phyloP scores from a whole-genome alignment of 2,329 filamentous ascomycete species.

The Ascochyta rabiei region DNA sequence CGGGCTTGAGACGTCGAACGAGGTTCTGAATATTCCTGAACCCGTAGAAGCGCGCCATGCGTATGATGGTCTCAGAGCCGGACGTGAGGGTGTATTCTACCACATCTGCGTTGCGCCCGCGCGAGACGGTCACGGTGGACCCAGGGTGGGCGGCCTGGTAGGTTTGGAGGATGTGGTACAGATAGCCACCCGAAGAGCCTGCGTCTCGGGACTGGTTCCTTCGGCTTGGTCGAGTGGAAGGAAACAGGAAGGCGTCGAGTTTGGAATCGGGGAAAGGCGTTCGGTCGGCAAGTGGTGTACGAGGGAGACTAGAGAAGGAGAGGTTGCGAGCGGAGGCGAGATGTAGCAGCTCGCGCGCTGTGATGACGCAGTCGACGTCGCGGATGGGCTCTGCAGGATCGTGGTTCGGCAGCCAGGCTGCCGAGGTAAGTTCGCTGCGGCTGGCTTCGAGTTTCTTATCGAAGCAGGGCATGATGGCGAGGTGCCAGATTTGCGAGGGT shows the following conservation, averaged over 20 bases:
- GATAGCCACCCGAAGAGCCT: conserved; percentile 86
- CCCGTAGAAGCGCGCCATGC: conserved; percentile 83
- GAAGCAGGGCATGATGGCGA: conserved; percentile 97
- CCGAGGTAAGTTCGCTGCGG: conserved; percentile 85
- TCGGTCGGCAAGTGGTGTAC: conserved; percentile 58
- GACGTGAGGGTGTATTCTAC: conserved; percentile 78
- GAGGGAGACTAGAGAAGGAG: conserved; percentile 75
- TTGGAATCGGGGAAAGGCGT: conserved; percentile 74
- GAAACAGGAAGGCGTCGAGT: conserved; percentile 77
- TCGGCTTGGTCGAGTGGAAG: conserved; percentile 44
- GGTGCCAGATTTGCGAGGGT: conserved; percentile 86
- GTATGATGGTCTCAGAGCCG: conserved; percentile 46
- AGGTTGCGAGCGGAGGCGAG: conserved; percentile 81
- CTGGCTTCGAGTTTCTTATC: conserved; percentile 99
- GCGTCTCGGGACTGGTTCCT: conserved; percentile 59
- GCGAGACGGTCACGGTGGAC: conserved; percentile 71
- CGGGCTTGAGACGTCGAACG: conserved; percentile 87
- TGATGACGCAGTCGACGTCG: conserved; percentile 98
- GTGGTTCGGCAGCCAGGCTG: conserved; percentile 64
- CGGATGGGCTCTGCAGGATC: conserved; percentile 58
- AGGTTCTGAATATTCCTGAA: conserved; percentile 99
- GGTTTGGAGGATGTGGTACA: conserved; percentile 81
- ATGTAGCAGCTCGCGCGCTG: conserved; percentile 90
- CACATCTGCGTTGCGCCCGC: conserved; percentile 89
- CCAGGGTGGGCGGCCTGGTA: conserved; percentile 74